These are phyloP conservation scores for Xylaria sp. DNA, from an alignment of 2,329 filamentous ascomycete genomes.

Conservation along the genomic window DNA sequence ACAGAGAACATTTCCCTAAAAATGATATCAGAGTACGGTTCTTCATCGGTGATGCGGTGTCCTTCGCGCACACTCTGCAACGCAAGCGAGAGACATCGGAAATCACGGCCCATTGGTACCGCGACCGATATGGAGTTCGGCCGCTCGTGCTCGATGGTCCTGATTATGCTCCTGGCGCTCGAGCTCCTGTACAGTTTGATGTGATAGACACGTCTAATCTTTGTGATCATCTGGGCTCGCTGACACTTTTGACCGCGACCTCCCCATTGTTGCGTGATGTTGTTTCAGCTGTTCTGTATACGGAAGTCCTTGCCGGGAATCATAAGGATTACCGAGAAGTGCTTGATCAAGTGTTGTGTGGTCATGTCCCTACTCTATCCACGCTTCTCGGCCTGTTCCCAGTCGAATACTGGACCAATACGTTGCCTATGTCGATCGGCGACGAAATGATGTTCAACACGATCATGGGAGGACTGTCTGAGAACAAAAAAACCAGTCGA, in stretches of 20 bases:
- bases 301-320: constrained; percentile 55
- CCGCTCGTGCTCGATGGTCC: constrained; percentile 51
- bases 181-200: constrained; percentile 58
- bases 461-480: neutral
- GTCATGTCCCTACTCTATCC: constrained; percentile 58
- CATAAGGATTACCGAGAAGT: constrained; percentile 44
- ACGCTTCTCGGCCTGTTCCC: constrained; percentile 62
- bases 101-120: constrained; percentile 56
- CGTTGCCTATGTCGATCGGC: constrained; percentile 12
- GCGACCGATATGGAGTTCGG: constrained; percentile 53
- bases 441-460: constrained; percentile 21
- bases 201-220: constrained; percentile 66
- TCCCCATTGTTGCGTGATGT: constrained; percentile 57
- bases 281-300: constrained; percentile 59
- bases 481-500: too few relatives aligned
- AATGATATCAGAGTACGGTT: constrained; percentile 56
- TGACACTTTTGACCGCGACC: constrained; percentile 58
- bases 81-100: constrained; percentile 46
- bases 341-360: constrained; percentile 57
- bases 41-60: constrained; percentile 59
- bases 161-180: constrained; percentile 51
- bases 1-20: constrained; percentile 43
- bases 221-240: constrained; percentile 55
- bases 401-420: constrained; percentile 56
- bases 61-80: constrained; percentile 64